Base-by-base conservation (phyloP, 1,139 yeast genomes). In the Pichia sp. region DNA sequence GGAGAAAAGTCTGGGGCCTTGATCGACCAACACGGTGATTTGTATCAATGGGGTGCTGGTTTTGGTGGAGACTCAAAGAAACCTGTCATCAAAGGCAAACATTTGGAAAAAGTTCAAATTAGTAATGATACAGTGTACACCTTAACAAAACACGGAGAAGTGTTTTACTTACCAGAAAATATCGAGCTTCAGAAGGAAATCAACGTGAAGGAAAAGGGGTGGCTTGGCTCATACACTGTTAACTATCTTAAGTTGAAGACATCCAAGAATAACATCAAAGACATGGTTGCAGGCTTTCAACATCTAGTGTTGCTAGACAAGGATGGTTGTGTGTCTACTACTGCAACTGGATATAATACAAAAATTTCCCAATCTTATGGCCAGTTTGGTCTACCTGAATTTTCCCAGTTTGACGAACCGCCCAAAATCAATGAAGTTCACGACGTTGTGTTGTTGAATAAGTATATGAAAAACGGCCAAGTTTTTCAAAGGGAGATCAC, bases 381-480 rank as follows among this genome's bases (percentile, higher is more conserved):
- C 6, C 98, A 92, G 70, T 88, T 78, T 69, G 98, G 98, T 13
- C 69, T 88, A 23, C 95, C 96, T 0, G 70, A 73, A 13, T 79
- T 75, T 61, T 83, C 96, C 0, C 92, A 89, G 55, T 83, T 81
- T 62, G 82, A 76, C 53, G 57, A 61, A 5, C 72, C 79, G 0
- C 85, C 85, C 29, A 59, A 57, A 5, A 74, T 77, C 4, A 76
- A 77, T 54, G 64, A 64, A 53, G 59, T 72, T 4, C 66, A 68
- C 44, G 75, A 72, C 45, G 68, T 75, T 26, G 60, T 65, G 2
- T 55, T 74, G 32, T 59, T 76, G 51, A 74, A 74, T 56, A 68
- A 71, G 49, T 70, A 64, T 45, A 59, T 71, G 67, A 49, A 51
- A 16, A 64, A 71, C 59, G 61, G 71, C 8, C 40, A 56, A 16